Evolutionary conservation across 2,329 filamentous ascomycete species (phyloP), one percentile per base, ranked within the genome.

Genomic region (Verticillium dahliae): DNA sequence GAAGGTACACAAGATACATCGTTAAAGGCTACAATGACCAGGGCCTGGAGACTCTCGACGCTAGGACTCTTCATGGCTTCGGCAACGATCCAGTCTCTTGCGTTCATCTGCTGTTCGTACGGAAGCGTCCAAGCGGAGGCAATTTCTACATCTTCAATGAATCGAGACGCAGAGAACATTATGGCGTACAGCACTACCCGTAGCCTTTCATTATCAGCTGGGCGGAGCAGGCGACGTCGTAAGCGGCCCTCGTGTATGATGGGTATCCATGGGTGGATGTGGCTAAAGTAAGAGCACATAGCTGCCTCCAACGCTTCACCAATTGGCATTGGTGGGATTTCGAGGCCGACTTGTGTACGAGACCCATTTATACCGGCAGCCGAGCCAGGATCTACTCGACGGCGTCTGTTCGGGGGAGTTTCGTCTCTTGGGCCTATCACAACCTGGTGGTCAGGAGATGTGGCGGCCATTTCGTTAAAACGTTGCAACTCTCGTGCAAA

Each of bases 231-330:
- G 1, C 70, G 67, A 13, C 60, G 58, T 0, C 69, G 68, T 31
- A 74, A 70, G 1, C 70, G 62, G n/a, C 60, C 65, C 59, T 75
- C 68, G 59, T 76, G 73, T 6, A 76, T 59, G 52, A 76, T 72
- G 0, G 73, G 74, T n/a, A 74, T 74, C 71, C 74, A 78, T 0
- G 75, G 75, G 52, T 77, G 75, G 1, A 76, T 69, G 13, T 69
- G 64, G 7, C 63, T 62, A 60, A 77, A 77, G 62, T 76, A 76
- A 4, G 71, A 67, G n/a, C 69, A 65, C 1, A 76, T 60, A 0
- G 72, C 56, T 15, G 66, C 63, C n/a, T 71, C 62, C 5, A 73
- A 13, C 1, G 13, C 57, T 27, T 58, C 57, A 22, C 14, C 57
- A 33, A 18, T 45, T n/a, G 52, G 52, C 33, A 56, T 22, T 10